Percentiles rank a stretch among this genome's conserved stretches.
Evolutionary conservation across 208 protist genomes (phyloP).

Genomic region (Phytomonas francai): DNA sequence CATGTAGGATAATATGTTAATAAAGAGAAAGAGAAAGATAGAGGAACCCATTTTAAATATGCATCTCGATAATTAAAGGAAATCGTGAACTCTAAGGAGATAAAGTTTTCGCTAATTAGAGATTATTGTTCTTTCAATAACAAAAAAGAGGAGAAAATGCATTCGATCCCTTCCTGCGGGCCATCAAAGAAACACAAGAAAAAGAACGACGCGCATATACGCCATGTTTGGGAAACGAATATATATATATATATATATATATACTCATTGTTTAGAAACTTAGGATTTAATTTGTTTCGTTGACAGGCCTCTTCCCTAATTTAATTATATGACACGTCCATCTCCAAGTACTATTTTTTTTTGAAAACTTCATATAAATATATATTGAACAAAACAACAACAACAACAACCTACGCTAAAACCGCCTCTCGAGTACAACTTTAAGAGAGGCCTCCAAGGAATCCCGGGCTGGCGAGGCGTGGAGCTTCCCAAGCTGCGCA

Average conservation of each 20-base stretch:
- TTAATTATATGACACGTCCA: not conserved
- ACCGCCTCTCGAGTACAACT: conserved; percentile 47
- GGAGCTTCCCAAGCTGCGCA: conserved; percentile 32
- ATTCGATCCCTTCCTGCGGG: not conserved
- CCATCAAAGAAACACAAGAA: conserved; percentile 7
- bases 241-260: too few relatives aligned
- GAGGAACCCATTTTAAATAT: not conserved
- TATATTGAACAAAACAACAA: conserved; percentile 9
- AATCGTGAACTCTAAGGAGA: not conserved
- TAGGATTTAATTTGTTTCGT: too few relatives aligned
- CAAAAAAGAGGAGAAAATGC: conserved; percentile 2
- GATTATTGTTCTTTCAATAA: not conserved
- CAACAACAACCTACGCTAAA: conserved; percentile 12
- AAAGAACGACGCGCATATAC: not conserved
- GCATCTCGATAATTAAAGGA: not conserved
- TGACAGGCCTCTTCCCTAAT: conserved; percentile 1
- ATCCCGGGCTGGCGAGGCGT: conserved; percentile 50
- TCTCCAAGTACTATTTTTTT: not conserved
- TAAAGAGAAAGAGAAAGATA: conserved; percentile 11
- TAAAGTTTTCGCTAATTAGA: not conserved
- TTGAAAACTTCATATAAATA: conserved; percentile 6
- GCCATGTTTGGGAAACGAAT: too few relatives aligned
- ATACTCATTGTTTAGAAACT: too few relatives aligned
- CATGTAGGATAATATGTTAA: conserved; percentile 3
- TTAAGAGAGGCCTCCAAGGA: conserved; percentile 43